phyloP scores from a whole-genome alignment of 164 flowering plant species.

The Stephania japonica region DNA sequence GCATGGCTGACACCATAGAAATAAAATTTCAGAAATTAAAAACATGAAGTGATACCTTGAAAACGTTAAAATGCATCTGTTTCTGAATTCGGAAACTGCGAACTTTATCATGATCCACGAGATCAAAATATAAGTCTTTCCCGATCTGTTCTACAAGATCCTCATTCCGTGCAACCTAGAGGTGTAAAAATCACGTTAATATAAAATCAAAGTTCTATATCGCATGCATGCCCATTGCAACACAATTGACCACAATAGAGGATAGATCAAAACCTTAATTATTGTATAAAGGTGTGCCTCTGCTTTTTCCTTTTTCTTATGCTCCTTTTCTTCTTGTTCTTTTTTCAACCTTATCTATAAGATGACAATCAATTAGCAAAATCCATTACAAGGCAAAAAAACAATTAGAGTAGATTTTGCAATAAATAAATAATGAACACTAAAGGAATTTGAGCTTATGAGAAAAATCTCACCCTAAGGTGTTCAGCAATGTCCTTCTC shows the following conservation, averaged over 20 bases:
- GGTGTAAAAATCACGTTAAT: slow-evolving; percentile 2
- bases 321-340: slow-evolving; percentile 91
- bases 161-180: slow-evolving; percentile 72
- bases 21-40: not conserved
- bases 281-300: slow-evolving; percentile 81
- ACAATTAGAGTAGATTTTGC: not conserved
- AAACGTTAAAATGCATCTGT: slow-evolving; percentile 49
- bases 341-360: slow-evolving; percentile 73
- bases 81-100: slow-evolving; percentile 72
- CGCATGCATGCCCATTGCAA: not conserved
- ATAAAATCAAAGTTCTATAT: not conserved
- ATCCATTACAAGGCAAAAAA: not conserved
- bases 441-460: not conserved
- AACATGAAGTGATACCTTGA: slow-evolving; percentile 43
- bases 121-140: slow-evolving; percentile 72
- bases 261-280: slow-evolving; percentile 51
- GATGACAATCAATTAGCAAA: slow-evolving; percentile 4
- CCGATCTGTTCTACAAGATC: slow-evolving; percentile 77
- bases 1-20: not conserved
- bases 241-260: slow-evolving; percentile 3
- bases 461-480: slow-evolving; percentile 48
- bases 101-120: slow-evolving; percentile 86
- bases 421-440: not conserved
- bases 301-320: slow-evolving; percentile 77
- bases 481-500: slow-evolving; percentile 92